Conservation (phyloP, 169 alveolate species). For the Cryptosporidium andersoni region DNA sequence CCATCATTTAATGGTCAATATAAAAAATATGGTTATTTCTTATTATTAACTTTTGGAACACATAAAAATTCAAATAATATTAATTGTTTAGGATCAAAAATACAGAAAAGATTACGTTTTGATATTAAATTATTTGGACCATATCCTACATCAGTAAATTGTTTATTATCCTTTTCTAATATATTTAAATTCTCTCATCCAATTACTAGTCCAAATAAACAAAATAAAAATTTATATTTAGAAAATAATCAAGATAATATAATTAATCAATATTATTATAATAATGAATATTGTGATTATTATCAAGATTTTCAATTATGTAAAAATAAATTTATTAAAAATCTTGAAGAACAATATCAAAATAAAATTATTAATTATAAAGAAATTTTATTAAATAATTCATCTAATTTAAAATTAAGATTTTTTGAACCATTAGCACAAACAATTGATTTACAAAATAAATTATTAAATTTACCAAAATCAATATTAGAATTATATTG, state of each 20-base stretch:
- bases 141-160: constrained; percentile 27
- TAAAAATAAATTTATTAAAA: constrained; percentile 12
- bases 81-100: background rate
- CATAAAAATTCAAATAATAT: background rate
- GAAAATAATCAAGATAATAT: background rate
- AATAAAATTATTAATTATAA: constrained; percentile 2
- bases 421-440: constrained; percentile 21
- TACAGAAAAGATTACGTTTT: constrained; percentile 40
- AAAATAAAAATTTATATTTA: background rate
- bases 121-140: constrained; percentile 58
- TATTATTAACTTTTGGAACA: constrained; percentile 32
- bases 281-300: background rate
- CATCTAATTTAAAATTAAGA: constrained; percentile 8
- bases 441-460: background rate
- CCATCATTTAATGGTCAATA: constrained; percentile 45
- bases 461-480: constrained; percentile 10
- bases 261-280: background rate
- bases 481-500: constrained; percentile 28
- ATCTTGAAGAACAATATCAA: background rate
- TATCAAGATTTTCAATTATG: background rate
- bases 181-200: constrained; percentile 12
- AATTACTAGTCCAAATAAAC: constrained; percentile 30
- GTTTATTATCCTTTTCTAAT: constrained; percentile 1
- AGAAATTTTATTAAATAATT: background rate
- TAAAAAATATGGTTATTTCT: constrained; percentile 14